Evolutionary conservation across 257 asterid species (phyloP), one percentile per base, ranked within the genome.

Genomic region (Penstemon barbatus): DNA sequence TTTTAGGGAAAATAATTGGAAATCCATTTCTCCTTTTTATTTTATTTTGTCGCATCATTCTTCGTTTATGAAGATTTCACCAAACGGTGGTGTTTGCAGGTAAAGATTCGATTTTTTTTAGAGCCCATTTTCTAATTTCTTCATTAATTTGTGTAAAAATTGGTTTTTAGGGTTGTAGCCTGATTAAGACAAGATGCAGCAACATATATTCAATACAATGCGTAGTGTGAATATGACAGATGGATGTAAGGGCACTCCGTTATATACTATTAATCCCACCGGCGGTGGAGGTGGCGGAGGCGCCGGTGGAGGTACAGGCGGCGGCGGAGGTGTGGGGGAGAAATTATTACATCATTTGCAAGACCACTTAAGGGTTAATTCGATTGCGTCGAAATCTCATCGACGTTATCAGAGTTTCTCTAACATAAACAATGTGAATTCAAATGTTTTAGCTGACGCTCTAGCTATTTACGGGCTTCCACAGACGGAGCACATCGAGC

Each of bases 221-320:
- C 95, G 96, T 57, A 86, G 97, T 77, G 70, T 89, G 83, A 88
- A 87, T 72, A 77, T 94, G 88, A 73, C 83, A 71, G 97, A 94
- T 13, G 95, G 93, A 69, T 89, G 93, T 76, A 94, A 85, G 70
- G 77, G 83, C 66, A 48, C 84, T 39, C 97, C 85, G 60, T 76
- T 83, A 0, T 84, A 65, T 82, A 73, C 88, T 62, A 72, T 88
- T 48, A 81, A 90, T 76, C 79, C 88, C 42, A 40, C 75, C 44
- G 57, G 83, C 6, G 83, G 78, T 43, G 80, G 79, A 4, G 83
- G 84, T n/a, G 72, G 79, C 8, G 79, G 95, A 1, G 33, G 33
- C 33, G 1, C 33, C 33, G 33, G 33, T 25, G 33, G 33, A 25
- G 33, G 33, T 1, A 25, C 33, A 25, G 33, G 33, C 33, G 33